A percentile compares a stretch with the other conserved stretches of the same genome.
phyloP scores from a whole-genome alignment of 768 basidiomycete species.

The Trametopsis cervina region DNA sequence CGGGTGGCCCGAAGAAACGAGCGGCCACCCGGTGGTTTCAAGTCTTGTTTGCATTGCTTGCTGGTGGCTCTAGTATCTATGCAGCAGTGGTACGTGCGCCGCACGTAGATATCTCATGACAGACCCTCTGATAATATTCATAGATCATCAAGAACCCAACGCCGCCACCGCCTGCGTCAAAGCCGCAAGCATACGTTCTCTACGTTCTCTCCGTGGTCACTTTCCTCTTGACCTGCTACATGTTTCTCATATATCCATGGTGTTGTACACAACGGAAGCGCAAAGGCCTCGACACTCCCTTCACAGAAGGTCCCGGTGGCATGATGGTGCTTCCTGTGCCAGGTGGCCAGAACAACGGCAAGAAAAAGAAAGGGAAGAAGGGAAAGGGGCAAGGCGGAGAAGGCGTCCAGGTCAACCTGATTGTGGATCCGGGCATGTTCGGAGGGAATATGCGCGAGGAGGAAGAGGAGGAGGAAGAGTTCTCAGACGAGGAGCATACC shows the following conservation, averaged over 20 bases:
- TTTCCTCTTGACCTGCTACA: constrained; percentile 41
- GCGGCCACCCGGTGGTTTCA: constrained; percentile 40
- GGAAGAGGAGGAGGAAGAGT: constrained; percentile 27
- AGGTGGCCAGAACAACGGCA: constrained; percentile 37
- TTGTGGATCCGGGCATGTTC: constrained; percentile 62
- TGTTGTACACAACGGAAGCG: constrained; percentile 34
- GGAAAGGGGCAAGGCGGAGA: constrained; percentile 25
- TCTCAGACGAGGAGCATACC: constrained; percentile 29
- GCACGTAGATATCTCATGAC: too few relatives aligned
- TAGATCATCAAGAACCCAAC: constrained; percentile 50
- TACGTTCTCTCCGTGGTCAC: constrained; percentile 52
- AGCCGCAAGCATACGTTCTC: constrained; percentile 47
- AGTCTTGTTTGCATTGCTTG: constrained; percentile 41
- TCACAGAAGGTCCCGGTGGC: constrained; percentile 25
- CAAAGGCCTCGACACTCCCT: constrained; percentile 21
- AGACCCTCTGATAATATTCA: too few relatives aligned
- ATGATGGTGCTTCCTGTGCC: constrained; percentile 63
- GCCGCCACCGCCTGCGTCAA: constrained; percentile 48
- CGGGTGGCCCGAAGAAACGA: constrained; percentile 58
- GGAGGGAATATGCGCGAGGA: constrained; percentile 27
- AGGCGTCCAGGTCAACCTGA: constrained; percentile 66
- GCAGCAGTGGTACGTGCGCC: constrained; percentile 46
- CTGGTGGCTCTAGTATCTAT: constrained; percentile 52
- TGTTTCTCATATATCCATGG: constrained; percentile 55
- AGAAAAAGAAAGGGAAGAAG: constrained; percentile 34